Evolutionary conservation across 2,329 filamentous ascomycete genomes (phyloP).

Genomic region (Trichophyton schoenleinii): DNA sequence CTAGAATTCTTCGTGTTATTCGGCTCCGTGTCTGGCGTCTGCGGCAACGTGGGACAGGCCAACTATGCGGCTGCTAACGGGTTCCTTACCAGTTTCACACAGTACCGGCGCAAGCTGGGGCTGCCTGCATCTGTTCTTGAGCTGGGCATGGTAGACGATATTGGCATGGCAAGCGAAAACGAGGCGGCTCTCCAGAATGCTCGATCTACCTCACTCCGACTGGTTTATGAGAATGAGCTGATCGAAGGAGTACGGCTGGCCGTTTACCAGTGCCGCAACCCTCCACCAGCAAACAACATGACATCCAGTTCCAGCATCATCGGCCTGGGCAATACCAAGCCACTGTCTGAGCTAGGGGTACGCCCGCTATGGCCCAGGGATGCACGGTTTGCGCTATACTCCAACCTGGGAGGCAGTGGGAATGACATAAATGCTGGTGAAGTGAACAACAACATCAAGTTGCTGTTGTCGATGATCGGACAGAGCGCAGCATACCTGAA

Average conservation of each 20-base stretch:
- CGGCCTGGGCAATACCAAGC: background rate
- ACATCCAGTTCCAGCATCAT: background rate
- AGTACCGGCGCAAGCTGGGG: constrained; percentile 12
- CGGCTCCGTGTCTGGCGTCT: constrained; percentile 6
- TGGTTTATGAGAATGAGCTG: background rate
- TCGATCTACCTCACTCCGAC: background rate
- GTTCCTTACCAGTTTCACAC: constrained; percentile 8
- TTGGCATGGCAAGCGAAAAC: background rate
- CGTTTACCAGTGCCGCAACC: background rate
- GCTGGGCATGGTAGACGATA: constrained; percentile 2
- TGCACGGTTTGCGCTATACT: background rate
- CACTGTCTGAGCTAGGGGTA: background rate
- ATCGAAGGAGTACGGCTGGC: constrained; percentile 4
- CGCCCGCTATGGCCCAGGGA: background rate
- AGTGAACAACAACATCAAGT: background rate
- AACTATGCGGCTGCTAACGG: constrained; percentile 12
- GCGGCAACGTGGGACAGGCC: constrained; percentile 9
- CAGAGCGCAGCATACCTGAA: background rate
- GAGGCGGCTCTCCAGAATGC: constrained; percentile 9
- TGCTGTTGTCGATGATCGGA: background rate
- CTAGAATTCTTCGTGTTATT: constrained; percentile 18
- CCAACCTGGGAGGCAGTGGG: background rate
- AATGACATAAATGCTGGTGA: background rate
- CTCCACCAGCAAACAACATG: background rate
- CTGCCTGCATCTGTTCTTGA: constrained; percentile 2